Evolutionary conservation across 768 basidiomycete genomes (phyloP), one percentile per base, ranked within the genome.

Genomic region (Dictyophora rubrovolvata): DNA sequence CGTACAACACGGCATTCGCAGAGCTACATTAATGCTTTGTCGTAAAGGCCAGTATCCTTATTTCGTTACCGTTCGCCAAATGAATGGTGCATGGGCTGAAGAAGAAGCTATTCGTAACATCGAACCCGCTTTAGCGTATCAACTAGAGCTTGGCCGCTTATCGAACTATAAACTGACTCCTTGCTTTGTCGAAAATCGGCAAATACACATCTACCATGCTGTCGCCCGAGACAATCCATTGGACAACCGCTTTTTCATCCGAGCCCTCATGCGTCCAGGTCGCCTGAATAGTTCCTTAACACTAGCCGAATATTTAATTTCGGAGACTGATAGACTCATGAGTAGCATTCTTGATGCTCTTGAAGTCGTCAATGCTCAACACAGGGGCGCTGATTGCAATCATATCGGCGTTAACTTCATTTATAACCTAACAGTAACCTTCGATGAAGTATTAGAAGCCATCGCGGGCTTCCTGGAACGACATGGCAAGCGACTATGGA

Each of bases 331-430:
- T 68, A 89, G 96, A 50, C 84, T 98, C 12, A 89, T 98, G 62
- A 95, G 91, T 47, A 87, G 83, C 66, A 85, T 98, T 65, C 78
- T 99, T 62, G 96, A 99, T 71, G 89, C 94, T 1, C 80, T 98
- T 33, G 95, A 98, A 70, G 87, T 98, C 56, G 92, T 95, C 68
- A 86, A 82, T 65, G 90, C 89, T 8, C 82, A 92, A 66, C 79
- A 94, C 66, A 84, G 94, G 61, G 91, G 87, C 64, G 89, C 95
- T 3, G 95, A 98, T 69, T 93, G 92, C 76, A 98, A 98, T 72
- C 94, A 97, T 70, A 96, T 98, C 70, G 94, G 93, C 77, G 86
- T 98, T 84, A 97, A 98, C 77, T 99, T 98, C 71, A 85, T 98
- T 66, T 98, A 98, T 80, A 92, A 89, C 69, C 86, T 99, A 49